Percentiles rank a stretch among this genome's conserved stretches.
Evolutionary conservation across 2,329 filamentous ascomycete species (phyloP).

Genomic region (Trichoderma hamatum): DNA sequence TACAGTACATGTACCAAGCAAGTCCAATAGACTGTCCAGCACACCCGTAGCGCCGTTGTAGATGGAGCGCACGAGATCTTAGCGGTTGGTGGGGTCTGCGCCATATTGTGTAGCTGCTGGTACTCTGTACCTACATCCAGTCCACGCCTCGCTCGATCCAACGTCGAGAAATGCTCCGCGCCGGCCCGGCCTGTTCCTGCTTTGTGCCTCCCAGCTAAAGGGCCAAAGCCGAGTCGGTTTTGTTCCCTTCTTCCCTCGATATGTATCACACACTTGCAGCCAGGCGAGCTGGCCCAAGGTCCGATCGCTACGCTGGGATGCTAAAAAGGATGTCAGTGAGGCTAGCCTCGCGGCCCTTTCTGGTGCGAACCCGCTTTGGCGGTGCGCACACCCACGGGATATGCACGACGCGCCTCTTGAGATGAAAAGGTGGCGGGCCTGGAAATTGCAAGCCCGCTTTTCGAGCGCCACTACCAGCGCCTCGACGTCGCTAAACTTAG

Average conservation of each 20-base stretch:
- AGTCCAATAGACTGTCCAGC: background rate
- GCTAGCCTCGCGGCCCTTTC: slow-evolving; percentile 17
- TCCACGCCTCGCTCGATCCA: background rate
- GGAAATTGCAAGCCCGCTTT: slow-evolving; percentile 28
- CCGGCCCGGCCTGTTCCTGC: slow-evolving; percentile 23
- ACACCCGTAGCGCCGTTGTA: background rate
- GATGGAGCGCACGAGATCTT: background rate
- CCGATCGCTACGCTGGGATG: slow-evolving; percentile 19
- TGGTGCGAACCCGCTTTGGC: background rate
- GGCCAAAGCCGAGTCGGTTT: slow-evolving; percentile 14
- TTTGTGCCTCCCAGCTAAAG: slow-evolving; percentile 14
- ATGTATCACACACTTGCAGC: slow-evolving; percentile 26
- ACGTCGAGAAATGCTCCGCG: background rate
- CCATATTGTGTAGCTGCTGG: slow-evolving; percentile 18
- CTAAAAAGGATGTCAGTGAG: background rate
- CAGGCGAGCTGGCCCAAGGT: slow-evolving; percentile 13
- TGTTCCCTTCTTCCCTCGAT: slow-evolving; percentile 15
- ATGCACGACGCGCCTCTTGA: slow-evolving; percentile 21
- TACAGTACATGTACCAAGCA: background rate
- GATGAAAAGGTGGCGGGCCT: slow-evolving; percentile 22
- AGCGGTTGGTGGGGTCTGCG: slow-evolving; percentile 17
- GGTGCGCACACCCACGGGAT: background rate
- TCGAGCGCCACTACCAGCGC: slow-evolving; percentile 11
- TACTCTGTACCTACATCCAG: background rate
- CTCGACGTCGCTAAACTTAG: slow-evolving; percentile 24